These are phyloP conservation scores for Botrytis deweyae DNA, from an alignment of 2,329 filamentous ascomycete genomes.

Conservation along the genomic window DNA sequence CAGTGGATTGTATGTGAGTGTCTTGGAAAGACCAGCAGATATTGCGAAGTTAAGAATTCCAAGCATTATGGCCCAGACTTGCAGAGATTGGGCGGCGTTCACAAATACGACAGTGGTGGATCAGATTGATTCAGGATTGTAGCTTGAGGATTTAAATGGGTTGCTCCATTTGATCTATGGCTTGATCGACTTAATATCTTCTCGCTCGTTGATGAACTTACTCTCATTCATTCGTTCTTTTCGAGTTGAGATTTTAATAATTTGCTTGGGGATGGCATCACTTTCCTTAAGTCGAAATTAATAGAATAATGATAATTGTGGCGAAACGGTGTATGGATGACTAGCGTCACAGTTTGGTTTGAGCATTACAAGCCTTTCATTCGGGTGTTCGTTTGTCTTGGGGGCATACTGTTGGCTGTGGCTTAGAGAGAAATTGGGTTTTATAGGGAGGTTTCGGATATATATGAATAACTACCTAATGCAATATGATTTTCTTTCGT, in stretches of 20 bases:
- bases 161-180: background rate
- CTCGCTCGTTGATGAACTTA: background rate
- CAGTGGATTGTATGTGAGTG: constrained; percentile 43
- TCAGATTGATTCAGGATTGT: constrained; percentile 53
- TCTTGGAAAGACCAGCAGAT: constrained; percentile 46
- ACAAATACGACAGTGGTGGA: constrained; percentile 48
- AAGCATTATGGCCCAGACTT: constrained; percentile 52
- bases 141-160: background rate
- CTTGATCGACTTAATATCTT: background rate
- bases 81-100: constrained; percentile 51
- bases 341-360: background rate
- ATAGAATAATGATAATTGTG: background rate
- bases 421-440: background rate
- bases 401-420: background rate
- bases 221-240: background rate
- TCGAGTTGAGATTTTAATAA: background rate
- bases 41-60: constrained; percentile 48
- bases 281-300: background rate
- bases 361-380: background rate
- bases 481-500: background rate
- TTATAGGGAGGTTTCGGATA: background rate
- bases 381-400: background rate
- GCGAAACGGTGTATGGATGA: background rate
- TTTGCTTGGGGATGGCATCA: background rate
- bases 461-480: background rate